Base-by-base conservation (phyloP, 495 filamentous ascomycete species). In the Chaetomidium leptoderma region DNA sequence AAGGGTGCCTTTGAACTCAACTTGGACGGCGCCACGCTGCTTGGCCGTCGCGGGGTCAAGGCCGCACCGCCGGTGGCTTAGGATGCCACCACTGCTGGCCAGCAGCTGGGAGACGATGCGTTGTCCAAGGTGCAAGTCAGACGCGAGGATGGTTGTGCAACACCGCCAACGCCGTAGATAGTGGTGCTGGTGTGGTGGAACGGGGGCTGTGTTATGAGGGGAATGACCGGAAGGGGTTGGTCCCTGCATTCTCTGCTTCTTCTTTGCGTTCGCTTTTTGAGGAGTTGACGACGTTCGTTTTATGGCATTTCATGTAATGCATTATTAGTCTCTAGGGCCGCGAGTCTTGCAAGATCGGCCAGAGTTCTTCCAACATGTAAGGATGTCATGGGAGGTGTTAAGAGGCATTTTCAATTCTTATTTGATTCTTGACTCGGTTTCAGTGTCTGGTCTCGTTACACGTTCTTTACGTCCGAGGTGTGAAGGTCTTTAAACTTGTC, bases 1-100 rank as follows among this genome's bases (percentile, higher is more conserved):
- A 78, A 83, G 48, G 86, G 84, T 21, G 84, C 87, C 1, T 98
- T 98, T 62, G 93, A 98, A 71, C 79, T 98, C 30, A 96, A 83
- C 67, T 75, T 98, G 16, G 89, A 95, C 57, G 90, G 91, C 55
- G 86, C 95, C 4, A 96, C 91, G 23, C 74, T 98, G 55, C 74
- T 98, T 0, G 91, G 91, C 9, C 81, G 91, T 59, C 79, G 93
- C 61, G 82, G 81, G 4, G 82, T 83, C 67, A 83, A 80, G 57
- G 65, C 70, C 32, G 66, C 65, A 23, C 68, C 74, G 51, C 67
- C 70, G 45, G 74, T 77, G 33, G 70, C 66, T 24, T 72, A 72
- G 70, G 52, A 45, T 37, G 61, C 55, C 19, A 14, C 42, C 27
- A 11, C 33, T 29, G 35, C 19, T 24, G 19, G n/a, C n/a, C n/a